phyloP scores from a whole-genome alignment of 225 moss, liverwort and hornwort species.

The Takakia lepidozioides region DNA sequence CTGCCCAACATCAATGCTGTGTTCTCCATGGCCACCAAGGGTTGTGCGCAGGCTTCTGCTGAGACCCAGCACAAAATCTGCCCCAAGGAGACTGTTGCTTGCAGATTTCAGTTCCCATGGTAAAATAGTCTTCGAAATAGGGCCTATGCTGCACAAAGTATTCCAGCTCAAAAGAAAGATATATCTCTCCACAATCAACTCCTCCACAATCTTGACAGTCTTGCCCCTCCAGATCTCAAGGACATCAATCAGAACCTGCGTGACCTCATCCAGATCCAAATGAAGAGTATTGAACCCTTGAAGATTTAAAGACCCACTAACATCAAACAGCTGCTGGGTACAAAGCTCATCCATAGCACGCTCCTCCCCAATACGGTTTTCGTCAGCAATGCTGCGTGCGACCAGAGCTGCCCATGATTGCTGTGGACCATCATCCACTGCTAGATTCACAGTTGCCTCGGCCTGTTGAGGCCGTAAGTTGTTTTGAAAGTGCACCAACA shows the following conservation, averaged over 20 bases:
- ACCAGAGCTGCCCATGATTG: slow-evolving; percentile 82
- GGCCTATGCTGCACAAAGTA: slow-evolving; percentile 61
- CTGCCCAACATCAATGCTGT: slow-evolving; percentile 38
- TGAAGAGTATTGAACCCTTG: slow-evolving; percentile 39
- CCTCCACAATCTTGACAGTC: slow-evolving; percentile 68
- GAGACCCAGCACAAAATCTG: slow-evolving; percentile 73
- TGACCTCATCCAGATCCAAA: slow-evolving; percentile 69
- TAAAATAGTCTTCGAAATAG: slow-evolving; percentile 42
- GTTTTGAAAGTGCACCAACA: slow-evolving; percentile 74
- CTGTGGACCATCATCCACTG: slow-evolving; percentile 56
- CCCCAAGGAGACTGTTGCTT: slow-evolving; percentile 23
- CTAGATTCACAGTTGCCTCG: slow-evolving; percentile 37
- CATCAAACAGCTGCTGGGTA: slow-evolving; percentile 87
- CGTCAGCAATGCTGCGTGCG: slow-evolving; percentile 59
- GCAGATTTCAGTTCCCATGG: slow-evolving; percentile 56
- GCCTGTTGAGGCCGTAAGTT: slow-evolving; percentile 48
- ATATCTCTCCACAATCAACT: slow-evolving; percentile 91
- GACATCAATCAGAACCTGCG: slow-evolving; percentile 61
- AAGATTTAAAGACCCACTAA: slow-evolving; percentile 52
- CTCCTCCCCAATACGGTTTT: slow-evolving; percentile 56
- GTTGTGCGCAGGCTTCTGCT: slow-evolving; percentile 56
- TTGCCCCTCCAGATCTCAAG: slow-evolving; percentile 83
- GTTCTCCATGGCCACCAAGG: slow-evolving; percentile 19
- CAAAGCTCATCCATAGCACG: slow-evolving; percentile 63
- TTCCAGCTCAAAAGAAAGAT: slow-evolving; percentile 89